A percentile compares a stretch with the other conserved stretches of the same genome.
Evolutionary conservation across 148 eudicot species (phyloP).

Genomic region (Hydrangea macrophylla): DNA sequence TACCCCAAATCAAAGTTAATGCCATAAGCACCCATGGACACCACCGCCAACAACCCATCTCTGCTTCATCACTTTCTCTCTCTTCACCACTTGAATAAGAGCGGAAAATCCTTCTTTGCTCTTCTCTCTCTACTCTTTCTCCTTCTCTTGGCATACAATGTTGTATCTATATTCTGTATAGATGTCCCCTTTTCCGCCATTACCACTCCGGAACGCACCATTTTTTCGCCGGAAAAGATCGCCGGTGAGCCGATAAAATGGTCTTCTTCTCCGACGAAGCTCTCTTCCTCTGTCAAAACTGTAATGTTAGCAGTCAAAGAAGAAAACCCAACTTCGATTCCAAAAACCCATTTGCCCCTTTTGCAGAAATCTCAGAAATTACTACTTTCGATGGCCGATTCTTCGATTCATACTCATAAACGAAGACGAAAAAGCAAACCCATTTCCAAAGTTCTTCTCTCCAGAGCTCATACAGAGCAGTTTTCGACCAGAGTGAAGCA

Average conservation of each 20-base stretch:
- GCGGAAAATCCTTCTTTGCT: not conserved
- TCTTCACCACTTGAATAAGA: conserved; percentile 11
- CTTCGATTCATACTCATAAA: conserved; percentile 8
- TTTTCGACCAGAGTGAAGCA: no score
- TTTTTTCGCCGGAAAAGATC: conserved; percentile 30
- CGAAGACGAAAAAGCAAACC: conserved; percentile 2
- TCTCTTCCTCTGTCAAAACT: not conserved
- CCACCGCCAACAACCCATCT: no score
- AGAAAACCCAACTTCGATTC: conserved; percentile 6
- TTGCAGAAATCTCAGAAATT: no score
- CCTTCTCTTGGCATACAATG: conserved; percentile 28
- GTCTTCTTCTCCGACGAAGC: conserved; percentile 9
- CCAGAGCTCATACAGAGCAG: conserved; percentile 10
- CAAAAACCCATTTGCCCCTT: conserved; percentile 22
- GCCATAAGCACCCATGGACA: not conserved
- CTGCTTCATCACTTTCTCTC: conserved; percentile 3
- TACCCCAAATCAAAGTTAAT: not conserved
- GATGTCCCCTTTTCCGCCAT: not conserved
- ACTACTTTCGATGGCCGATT: conserved; percentile 3
- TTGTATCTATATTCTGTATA: conserved; percentile 27
- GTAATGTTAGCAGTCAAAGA: conserved; percentile 14
- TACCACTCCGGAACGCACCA: conserved; percentile 12
- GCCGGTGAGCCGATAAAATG: conserved; percentile 21
- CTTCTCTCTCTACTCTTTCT: conserved; percentile 19
- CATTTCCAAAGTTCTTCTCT: conserved; percentile 14